Evolutionary conservation across 176 grass and related monocot species (phyloP).

Genomic region (Puya raimondii): DNA sequence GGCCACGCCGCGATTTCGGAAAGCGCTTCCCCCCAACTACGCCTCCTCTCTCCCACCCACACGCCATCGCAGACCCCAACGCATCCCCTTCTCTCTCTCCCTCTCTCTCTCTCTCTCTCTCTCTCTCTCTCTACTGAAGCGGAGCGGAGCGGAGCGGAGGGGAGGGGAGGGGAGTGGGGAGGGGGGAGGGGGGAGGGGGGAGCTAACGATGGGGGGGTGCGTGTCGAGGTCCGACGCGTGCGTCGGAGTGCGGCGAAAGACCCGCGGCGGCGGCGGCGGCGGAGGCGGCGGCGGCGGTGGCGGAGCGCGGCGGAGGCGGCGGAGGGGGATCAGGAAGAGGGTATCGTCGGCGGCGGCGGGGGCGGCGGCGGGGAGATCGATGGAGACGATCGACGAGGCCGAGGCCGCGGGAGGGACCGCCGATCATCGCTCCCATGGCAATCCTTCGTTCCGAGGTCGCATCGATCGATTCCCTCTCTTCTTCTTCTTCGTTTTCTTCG

Average conservation of each 20-base stretch:
- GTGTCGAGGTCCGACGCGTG: slow-evolving; percentile 12
- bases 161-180: slow-evolving; percentile 21
- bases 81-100: neutral
- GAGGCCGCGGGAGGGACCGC: slow-evolving; percentile 21
- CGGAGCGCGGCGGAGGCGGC: slow-evolving; percentile 41
- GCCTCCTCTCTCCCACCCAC: neutral
- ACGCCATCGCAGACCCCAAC: neutral
- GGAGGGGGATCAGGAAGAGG: slow-evolving; percentile 58
- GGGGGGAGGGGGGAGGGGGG: slow-evolving; percentile 29
- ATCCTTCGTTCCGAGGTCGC: slow-evolving; percentile 54
- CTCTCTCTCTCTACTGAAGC: neutral
- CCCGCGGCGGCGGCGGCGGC: slow-evolving; percentile 34
- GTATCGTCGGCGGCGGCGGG: slow-evolving; percentile 26
- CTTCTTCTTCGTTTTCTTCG: slow-evolving; percentile 9
- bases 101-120: neutral
- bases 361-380: slow-evolving; percentile 23
- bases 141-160: slow-evolving; percentile 26
- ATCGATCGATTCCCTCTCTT: neutral
- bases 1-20: neutral
- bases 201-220: slow-evolving; percentile 7
- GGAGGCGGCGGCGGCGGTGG: slow-evolving; percentile 36
- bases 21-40: neutral
- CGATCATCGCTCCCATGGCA: slow-evolving; percentile 36
- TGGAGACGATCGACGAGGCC: slow-evolving; percentile 87
- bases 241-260: slow-evolving; percentile 5